Evolutionary conservation across 345 rosid genomes (phyloP).

Genomic region (Laguncularia racemosa): DNA sequence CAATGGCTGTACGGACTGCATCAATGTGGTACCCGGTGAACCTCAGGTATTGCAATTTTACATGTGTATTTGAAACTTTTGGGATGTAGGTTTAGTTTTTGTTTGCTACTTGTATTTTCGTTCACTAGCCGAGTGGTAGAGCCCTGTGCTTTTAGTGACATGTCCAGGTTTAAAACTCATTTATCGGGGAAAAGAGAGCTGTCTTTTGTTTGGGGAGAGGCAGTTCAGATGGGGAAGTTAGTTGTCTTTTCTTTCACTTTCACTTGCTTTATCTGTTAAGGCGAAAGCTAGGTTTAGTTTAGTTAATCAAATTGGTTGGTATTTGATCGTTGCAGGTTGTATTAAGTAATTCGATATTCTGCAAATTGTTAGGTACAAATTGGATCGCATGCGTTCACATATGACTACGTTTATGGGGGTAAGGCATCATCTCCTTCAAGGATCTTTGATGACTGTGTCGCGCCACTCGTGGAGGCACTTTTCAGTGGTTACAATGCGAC

Average conservation of each 20-base stretch:
- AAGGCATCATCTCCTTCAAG: slow-evolving; percentile 36
- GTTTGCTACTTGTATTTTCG: not conserved
- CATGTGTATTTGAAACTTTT: not conserved
- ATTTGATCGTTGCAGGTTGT: not conserved
- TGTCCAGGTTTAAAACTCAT: too few relatives aligned
- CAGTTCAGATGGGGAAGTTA: too few relatives aligned
- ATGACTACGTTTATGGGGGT: slow-evolving; percentile 65
- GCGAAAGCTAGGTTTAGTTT: slow-evolving; percentile 1
- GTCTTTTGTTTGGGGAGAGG: too few relatives aligned
- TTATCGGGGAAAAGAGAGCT: too few relatives aligned
- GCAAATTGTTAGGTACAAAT: slow-evolving; percentile 54
- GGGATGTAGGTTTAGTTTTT: not conserved
- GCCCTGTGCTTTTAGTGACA: too few relatives aligned
- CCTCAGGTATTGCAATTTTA: slow-evolving; percentile 56
- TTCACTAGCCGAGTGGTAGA: not conserved
- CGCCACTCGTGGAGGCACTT: slow-evolving; percentile 84
- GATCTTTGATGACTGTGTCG: slow-evolving; percentile 62
- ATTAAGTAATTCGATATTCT: not conserved
- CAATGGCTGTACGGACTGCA: slow-evolving; percentile 83
- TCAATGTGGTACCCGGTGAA: slow-evolving; percentile 69
- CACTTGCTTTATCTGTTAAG: not conserved
- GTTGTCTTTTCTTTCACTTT: too few relatives aligned
- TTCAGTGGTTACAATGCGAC: slow-evolving; percentile 91
- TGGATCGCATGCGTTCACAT: slow-evolving; percentile 81
- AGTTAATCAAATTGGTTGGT: not conserved